These are phyloP conservation scores for Litchi chinensis DNA, from an alignment of 345 rosid species.

Conservation along the genomic window DNA sequence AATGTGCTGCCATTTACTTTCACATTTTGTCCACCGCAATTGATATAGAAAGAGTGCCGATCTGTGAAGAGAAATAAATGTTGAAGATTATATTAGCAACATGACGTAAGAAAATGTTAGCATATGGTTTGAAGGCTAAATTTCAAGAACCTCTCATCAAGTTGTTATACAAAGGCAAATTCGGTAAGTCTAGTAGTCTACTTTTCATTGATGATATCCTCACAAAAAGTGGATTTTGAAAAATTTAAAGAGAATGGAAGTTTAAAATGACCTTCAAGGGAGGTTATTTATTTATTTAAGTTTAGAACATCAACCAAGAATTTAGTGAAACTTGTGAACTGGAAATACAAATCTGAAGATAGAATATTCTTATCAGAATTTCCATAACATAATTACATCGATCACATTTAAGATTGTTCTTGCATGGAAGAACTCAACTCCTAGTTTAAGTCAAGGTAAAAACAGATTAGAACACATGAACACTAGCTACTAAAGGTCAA, in stretches of 20 bases:
- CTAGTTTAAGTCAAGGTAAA: slow-evolving; percentile 22
- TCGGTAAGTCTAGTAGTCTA: too few species aligned
- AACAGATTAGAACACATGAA: background rate
- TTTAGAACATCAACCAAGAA: too few species aligned
- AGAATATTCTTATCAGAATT: background rate
- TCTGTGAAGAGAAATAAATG: slow-evolving; percentile 34
- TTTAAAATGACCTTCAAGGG: background rate
- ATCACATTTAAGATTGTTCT: slow-evolving; percentile 50
- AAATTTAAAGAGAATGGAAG: background rate
- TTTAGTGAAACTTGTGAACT: too few species aligned
- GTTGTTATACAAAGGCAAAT: too few species aligned
- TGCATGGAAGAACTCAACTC: slow-evolving; percentile 54
- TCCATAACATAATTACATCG: slow-evolving; percentile 46
- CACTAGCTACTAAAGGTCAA: background rate
- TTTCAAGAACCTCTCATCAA: background rate
- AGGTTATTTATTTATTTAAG: background rate
- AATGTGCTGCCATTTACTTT: slow-evolving; percentile 35
- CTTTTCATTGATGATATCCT: background rate
- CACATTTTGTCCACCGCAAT: slow-evolving; percentile 64
- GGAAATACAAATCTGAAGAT: background rate
- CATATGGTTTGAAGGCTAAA: background rate
- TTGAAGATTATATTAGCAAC: background rate
- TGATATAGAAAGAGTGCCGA: slow-evolving; percentile 52
- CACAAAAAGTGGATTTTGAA: background rate
- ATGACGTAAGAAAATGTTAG: background rate